phyloP scores from a whole-genome alignment of 1,284 basidiomycete genomes.

The Leccinum insolens region DNA sequence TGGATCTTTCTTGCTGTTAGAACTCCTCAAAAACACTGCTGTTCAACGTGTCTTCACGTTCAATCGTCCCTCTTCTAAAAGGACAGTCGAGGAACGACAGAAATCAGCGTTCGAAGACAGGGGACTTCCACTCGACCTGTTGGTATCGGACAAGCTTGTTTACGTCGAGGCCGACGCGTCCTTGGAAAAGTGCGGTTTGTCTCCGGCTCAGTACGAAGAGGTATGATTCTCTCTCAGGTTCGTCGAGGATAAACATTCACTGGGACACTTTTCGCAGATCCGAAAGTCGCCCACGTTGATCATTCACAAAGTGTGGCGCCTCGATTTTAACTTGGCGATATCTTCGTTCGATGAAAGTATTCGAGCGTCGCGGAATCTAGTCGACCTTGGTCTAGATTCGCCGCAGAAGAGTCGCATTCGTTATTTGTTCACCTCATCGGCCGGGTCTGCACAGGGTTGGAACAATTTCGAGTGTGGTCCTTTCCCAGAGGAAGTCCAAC shows the following conservation, averaged over 20 bases:
- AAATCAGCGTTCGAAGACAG: conserved; percentile 10
- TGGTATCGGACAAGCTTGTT: conserved; percentile 10
- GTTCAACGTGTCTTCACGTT: conserved; percentile 28
- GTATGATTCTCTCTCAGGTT: not conserved
- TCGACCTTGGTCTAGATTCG: not conserved
- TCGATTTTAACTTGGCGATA: conserved; percentile 45
- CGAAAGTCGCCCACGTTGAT: not conserved
- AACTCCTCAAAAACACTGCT: conserved; percentile 1
- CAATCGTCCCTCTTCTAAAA: conserved; percentile 20
- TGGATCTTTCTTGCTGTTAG: not conserved
- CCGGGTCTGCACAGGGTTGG: no score
- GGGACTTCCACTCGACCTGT: conserved; percentile 4
- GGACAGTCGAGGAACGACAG: conserved; percentile 10
- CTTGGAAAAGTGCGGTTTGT: conserved; percentile 8
- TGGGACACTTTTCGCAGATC: not conserved
- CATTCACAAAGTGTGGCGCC: conserved; percentile 39
- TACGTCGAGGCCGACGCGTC: conserved; percentile 19
- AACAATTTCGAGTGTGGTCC: no score
- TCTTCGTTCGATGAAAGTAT: conserved; percentile 41
- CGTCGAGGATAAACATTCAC: not conserved
- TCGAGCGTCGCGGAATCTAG: conserved; percentile 25
- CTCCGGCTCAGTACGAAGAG: not conserved
- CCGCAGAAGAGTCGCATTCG: no score
- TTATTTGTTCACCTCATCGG: no score
- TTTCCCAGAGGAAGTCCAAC: no score